A percentile compares a stretch with the other conserved stretches of the same genome.
Conservation (phyloP, 2,329 filamentous ascomycete species). For the Teratosphaeriaceae sp. region DNA sequence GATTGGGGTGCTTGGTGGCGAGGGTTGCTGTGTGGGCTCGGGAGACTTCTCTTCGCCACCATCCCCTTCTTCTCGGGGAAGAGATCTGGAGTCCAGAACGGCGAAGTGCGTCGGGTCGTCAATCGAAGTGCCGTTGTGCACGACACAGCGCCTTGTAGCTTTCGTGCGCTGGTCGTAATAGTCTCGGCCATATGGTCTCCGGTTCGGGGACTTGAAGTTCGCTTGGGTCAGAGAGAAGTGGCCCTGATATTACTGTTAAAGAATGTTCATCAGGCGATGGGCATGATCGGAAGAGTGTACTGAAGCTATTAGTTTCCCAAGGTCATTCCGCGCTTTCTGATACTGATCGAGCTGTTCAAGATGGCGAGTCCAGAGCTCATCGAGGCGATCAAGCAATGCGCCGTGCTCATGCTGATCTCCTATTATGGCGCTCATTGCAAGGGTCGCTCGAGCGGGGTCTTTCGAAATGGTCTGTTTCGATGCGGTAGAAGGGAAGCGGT, state of each 20-base stretch:
- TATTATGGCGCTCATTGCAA: background rate
- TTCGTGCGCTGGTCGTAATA: slow-evolving; percentile 70
- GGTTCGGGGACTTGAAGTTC: slow-evolving; percentile 57
- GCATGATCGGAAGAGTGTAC: slow-evolving; percentile 39
- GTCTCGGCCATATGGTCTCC: slow-evolving; percentile 60
- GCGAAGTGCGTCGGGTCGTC: slow-evolving; percentile 3
- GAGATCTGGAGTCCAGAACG: background rate
- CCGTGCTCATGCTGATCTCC: background rate
- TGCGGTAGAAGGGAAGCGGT: too few relatives aligned
- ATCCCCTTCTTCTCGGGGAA: too few relatives aligned
- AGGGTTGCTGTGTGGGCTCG: slow-evolving; percentile 15
- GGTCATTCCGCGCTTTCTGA: slow-evolving; percentile 49
- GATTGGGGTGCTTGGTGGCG: slow-evolving; percentile 35
- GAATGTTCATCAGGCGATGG: too few relatives aligned
- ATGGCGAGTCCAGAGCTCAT: slow-evolving; percentile 59
- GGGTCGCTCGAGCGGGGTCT: too few relatives aligned
- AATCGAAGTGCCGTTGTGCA: slow-evolving; percentile 35
- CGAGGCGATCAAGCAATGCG: slow-evolving; percentile 43
- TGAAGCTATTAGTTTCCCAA: slow-evolving; percentile 49
- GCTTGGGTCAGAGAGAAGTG: slow-evolving; percentile 59
- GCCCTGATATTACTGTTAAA: too few relatives aligned
- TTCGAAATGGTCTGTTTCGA: too few relatives aligned
- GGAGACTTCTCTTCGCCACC: background rate
- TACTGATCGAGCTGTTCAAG: slow-evolving; percentile 62
- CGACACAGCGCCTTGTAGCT: slow-evolving; percentile 42